These are phyloP conservation scores for Alternaria ethzedia DNA, from an alignment of 2,329 filamentous ascomycete genomes.

Conservation along the genomic window DNA sequence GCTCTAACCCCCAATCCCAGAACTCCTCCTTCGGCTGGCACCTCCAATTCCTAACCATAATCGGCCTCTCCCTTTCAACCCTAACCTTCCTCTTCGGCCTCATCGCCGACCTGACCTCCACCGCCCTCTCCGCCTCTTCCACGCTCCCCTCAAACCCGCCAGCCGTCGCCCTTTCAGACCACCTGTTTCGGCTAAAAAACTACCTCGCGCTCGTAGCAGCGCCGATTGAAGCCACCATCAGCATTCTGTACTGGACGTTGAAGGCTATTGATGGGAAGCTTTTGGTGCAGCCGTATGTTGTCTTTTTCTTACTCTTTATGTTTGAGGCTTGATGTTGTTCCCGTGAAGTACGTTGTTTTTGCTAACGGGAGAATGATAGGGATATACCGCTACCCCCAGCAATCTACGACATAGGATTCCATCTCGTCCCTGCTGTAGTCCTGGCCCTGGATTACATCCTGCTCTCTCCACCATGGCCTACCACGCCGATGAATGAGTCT, in stretches of 20 bases:
- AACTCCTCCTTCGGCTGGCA: conserved; percentile 70
- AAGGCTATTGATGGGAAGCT: conserved; percentile 61
- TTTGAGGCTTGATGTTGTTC: background rate
- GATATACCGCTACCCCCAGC: conserved; percentile 49
- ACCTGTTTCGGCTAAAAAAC: conserved; percentile 73
- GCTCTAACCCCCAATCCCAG: conserved; percentile 33
- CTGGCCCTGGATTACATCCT: conserved; percentile 70
- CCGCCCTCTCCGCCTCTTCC: conserved; percentile 31
- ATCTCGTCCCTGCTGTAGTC: conserved; percentile 67
- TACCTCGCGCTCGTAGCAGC: conserved; percentile 68
- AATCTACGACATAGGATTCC: conserved; percentile 56
- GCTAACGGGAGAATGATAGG: background rate
- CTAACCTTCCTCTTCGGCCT: conserved; percentile 67
- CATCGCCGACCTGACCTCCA: conserved; percentile 63
- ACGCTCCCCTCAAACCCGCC: background rate
- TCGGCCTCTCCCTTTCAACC: conserved; percentile 68
- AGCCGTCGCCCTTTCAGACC: conserved; percentile 44
- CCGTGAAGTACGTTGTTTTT: background rate
- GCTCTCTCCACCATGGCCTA: conserved; percentile 72
- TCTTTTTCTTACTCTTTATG: background rate
- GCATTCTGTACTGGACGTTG: conserved; percentile 75
- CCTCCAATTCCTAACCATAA: conserved; percentile 76
- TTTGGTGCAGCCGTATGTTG: conserved; percentile 52
- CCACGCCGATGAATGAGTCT: conserved; percentile 56
- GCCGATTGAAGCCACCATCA: conserved; percentile 74